Evolutionary conservation across 2,329 filamentous ascomycete genomes (phyloP).

Genomic region (Phoma sp.): DNA sequence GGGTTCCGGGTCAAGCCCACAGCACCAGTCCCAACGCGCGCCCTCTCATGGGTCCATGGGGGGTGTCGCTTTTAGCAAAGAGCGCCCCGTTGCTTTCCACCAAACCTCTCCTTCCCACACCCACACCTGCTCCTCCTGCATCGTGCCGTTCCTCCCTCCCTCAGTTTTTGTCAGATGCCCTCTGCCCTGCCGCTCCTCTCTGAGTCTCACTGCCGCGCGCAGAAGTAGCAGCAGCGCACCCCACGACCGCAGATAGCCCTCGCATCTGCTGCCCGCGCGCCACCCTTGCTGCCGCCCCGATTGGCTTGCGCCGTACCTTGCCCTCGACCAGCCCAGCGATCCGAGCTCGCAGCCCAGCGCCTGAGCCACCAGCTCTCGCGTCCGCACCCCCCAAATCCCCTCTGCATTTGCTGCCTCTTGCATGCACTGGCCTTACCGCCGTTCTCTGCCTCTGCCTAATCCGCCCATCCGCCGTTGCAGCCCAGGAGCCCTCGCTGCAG

Average conservation of each 20-base stretch:
- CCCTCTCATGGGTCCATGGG: constrained; percentile 19
- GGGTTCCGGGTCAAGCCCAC: constrained; percentile 17
- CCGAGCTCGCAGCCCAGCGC: constrained; percentile 26
- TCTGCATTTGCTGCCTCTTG: constrained; percentile 15
- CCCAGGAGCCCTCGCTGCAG: constrained; percentile 28
- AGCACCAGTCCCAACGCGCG: constrained; percentile 24
- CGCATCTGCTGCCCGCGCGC: not conserved
- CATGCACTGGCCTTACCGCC: constrained; percentile 37
- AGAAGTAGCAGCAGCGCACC: not conserved
- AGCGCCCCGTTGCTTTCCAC: constrained; percentile 22
- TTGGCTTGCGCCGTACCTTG: constrained; percentile 23
- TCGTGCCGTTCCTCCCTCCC: constrained; percentile 20
- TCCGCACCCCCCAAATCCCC: constrained; percentile 37
- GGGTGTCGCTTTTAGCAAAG: constrained; percentile 21
- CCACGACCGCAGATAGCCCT: constrained; percentile 1
- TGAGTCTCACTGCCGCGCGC: constrained; percentile 7
- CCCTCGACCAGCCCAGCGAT: constrained; percentile 26
- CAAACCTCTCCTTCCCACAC: constrained; percentile 19
- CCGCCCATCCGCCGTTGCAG: constrained; percentile 24
- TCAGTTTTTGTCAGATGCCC: constrained; percentile 15
- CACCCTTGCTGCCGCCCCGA: constrained; percentile 25
- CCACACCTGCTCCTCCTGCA: constrained; percentile 13
- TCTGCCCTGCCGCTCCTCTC: constrained; percentile 13
- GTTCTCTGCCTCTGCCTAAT: constrained; percentile 22
- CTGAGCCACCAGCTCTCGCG: constrained; percentile 25